Base-by-base conservation (phyloP, 345 rosid species). In the Mangifera indica region DNA sequence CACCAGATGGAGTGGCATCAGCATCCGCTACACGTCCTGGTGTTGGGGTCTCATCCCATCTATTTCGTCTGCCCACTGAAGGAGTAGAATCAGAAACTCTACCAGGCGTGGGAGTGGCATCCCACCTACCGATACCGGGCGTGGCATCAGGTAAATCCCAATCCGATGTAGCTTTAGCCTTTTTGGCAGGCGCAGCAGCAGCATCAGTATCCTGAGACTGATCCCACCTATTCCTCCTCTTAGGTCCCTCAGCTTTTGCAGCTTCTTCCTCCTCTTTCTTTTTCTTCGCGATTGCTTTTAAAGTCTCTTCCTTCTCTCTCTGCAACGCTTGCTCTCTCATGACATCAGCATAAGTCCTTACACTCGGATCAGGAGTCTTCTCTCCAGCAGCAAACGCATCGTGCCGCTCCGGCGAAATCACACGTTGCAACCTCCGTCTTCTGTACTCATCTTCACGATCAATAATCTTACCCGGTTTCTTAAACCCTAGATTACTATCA, bases 31-130 rank as follows among this genome's bases (percentile, higher is more conserved):
- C 26, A 51, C 99, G 84, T 2, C 99, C 99, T 0, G 99, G 99
- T 0, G 98, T 96, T 3, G 99, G 99, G 10, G 98, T 93, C 78
- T 96, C 99, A 48, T 96, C 99, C 99, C 98, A 96, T 51, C 98
- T 84, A 76, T 93, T 93, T 79, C 96, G 85, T 72, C 98, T 80
- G 37, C 93, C 91, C 34, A 69, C 81, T 4, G 89, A 85, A 0
- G 98, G 97, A 0, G 97, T 90, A 0, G 96, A 91, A 78, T 93
- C 98, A 11, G 86, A 80, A 11, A 81, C 86, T 73, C 97, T 87
- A 53, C 96, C 97, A 0, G 96, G 93, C 3, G 92, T 88, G 3
- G 95, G 97, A 4, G 97, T 92, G 3, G 98, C 95, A 74, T 94
- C 98, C 98, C 96, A 93, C 51, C 93, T 82, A 29, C 97, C 98